Percentiles rank a stretch among this genome's conserved stretches.
Evolutionary conservation across 805 yeast species (phyloP).

Genomic region (Ogataea salicorniae): DNA sequence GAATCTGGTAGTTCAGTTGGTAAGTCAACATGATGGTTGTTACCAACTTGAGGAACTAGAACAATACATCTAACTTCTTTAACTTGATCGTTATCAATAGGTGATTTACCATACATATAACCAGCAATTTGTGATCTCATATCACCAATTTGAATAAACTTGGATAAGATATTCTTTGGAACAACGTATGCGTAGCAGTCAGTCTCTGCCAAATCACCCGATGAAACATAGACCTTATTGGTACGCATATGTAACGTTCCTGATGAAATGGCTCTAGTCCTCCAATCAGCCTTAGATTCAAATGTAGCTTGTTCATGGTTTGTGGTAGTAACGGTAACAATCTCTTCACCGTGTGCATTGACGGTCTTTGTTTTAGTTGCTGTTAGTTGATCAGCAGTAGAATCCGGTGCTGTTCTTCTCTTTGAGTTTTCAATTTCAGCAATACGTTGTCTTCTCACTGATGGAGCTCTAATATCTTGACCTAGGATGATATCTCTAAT

Average conservation of each 20-base stretch:
- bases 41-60: conserved; percentile 85
- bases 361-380: conserved; percentile 79
- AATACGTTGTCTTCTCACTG: conserved; percentile 78
- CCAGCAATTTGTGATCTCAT: conserved; percentile 79
- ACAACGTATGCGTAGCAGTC: conserved; percentile 64
- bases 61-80: conserved; percentile 76
- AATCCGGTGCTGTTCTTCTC: conserved; percentile 35
- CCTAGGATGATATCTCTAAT: conserved; percentile 92
- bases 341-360: conserved; percentile 95
- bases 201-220: conserved; percentile 52
- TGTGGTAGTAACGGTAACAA: conserved; percentile 88
- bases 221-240: conserved; percentile 66
- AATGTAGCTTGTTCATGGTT: conserved; percentile 82
- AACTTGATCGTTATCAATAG: conserved; percentile 62
- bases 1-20: conserved; percentile 42
- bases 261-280: conserved; percentile 77
- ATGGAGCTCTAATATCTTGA: conserved; percentile 88
- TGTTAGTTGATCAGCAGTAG: conserved; percentile 48
- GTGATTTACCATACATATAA: conserved; percentile 72
- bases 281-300: conserved; percentile 85
- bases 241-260: conserved; percentile 67
- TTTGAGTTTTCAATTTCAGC: conserved; percentile 60
- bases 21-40: conserved; percentile 56
- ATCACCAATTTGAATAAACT: conserved; percentile 77
- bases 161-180: conserved; percentile 75